Evolutionary conservation across 805 yeast genomes (phyloP).

Genomic region (Saccharomyces paradoxus): DNA sequence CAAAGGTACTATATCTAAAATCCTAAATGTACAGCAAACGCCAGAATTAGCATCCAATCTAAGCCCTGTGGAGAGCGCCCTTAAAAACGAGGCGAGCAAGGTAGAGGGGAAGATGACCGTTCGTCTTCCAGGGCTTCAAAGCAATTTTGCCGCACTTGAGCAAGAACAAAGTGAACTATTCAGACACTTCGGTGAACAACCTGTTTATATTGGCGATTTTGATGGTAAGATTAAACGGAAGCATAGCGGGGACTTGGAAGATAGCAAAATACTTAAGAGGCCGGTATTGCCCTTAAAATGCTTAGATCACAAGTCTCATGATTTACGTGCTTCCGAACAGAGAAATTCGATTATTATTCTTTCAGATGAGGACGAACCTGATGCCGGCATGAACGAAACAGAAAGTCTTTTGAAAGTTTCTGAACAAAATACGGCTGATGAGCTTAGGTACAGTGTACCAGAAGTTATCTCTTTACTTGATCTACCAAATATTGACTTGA

Average conservation of each 20-base stretch:
- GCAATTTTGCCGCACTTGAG: background rate
- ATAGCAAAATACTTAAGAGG: background rate
- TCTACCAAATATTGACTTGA: background rate
- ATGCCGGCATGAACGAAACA: background rate
- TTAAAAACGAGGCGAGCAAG: background rate
- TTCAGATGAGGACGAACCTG: constrained; percentile 26
- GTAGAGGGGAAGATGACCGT: background rate
- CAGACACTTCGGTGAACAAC: background rate
- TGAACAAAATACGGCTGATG: background rate
- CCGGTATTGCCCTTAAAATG: background rate
- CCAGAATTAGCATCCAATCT: background rate
- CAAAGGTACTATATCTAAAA: background rate
- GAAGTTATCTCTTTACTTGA: background rate
- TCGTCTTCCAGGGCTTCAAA: background rate
- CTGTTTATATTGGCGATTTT: background rate
- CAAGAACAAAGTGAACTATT: background rate
- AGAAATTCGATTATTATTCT: constrained; percentile 21
- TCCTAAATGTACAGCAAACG: background rate
- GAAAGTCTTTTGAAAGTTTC: background rate
- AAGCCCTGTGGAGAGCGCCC: background rate
- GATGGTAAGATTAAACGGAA: background rate
- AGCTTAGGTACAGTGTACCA: background rate
- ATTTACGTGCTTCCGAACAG: background rate
- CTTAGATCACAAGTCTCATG: background rate
- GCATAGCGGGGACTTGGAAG: background rate